These are phyloP conservation scores for Phyllosticta citribraziliensis DNA, from an alignment of 2,329 filamentous ascomycete genomes.

Conservation along the genomic window DNA sequence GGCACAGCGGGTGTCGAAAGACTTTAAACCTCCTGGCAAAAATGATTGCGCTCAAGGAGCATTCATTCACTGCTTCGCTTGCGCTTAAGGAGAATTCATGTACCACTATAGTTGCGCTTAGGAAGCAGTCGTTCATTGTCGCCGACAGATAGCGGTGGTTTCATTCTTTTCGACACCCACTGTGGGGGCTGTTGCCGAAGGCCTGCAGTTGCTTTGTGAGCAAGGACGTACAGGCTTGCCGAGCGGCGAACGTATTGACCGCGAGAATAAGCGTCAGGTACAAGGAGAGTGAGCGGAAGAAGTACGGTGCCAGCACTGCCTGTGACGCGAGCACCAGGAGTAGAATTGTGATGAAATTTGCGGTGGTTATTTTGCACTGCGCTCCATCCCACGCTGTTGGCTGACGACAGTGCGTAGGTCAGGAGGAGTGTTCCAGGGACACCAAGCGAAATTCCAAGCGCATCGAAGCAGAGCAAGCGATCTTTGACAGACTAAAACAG, in stretches of 20 bases:
- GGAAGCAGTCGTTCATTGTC: too few relatives aligned
- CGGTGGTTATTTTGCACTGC: neutral
- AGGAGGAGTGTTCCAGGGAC: conserved; percentile 8
- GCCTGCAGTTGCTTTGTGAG: conserved; percentile 9
- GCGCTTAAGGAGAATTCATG: too few relatives aligned
- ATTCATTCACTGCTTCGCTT: too few relatives aligned
- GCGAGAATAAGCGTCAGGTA: conserved; percentile 7
- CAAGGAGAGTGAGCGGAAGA: conserved; percentile 8
- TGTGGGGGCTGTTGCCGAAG: neutral
- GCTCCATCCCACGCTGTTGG: conserved; percentile 5
- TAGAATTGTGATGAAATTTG: neutral
- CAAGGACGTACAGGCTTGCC: conserved; percentile 10
- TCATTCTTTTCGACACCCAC: too few relatives aligned
- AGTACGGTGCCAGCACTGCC: conserved; percentile 8
- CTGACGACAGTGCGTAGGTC: conserved; percentile 5
- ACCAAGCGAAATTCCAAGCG: conserved; percentile 6
- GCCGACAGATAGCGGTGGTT: too few relatives aligned
- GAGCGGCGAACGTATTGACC: conserved; percentile 3
- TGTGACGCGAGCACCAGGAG: neutral
- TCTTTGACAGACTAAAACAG: neutral
- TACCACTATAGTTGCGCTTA: too few relatives aligned
- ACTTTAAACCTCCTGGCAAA: too few relatives aligned
- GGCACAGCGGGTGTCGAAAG: neutral
- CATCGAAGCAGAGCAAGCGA: conserved; percentile 9
- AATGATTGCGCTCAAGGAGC: too few relatives aligned